Conservation (phyloP, 2,329 filamentous ascomycete species). For the Venturia nashicola region DNA sequence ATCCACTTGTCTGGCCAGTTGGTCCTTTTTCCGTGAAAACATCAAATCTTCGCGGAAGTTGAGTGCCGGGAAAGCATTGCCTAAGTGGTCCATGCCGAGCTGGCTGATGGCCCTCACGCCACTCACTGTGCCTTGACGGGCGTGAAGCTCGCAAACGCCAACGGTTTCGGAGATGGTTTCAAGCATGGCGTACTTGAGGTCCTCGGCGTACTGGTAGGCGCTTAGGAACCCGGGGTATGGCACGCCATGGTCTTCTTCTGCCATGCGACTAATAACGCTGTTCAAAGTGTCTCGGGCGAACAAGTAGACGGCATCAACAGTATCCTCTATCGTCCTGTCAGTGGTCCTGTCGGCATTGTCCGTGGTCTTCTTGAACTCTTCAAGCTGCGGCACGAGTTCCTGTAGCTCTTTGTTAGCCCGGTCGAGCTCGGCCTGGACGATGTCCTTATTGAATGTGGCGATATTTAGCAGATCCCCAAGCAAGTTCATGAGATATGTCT, state of each 20-base stretch:
- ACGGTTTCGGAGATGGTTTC: slow-evolving; percentile 75
- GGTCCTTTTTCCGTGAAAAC: slow-evolving; percentile 77
- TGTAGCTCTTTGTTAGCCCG: slow-evolving; percentile 69
- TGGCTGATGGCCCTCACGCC: slow-evolving; percentile 84
- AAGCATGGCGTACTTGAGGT: slow-evolving; percentile 84
- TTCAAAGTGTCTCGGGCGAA: slow-evolving; percentile 66
- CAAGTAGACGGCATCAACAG: slow-evolving; percentile 74
- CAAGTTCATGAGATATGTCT: slow-evolving; percentile 90
- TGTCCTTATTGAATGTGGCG: slow-evolving; percentile 75
- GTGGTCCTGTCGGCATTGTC: slow-evolving; percentile 70
- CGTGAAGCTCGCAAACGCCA: slow-evolving; percentile 68
- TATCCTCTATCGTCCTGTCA: slow-evolving; percentile 70
- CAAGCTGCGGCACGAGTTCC: slow-evolving; percentile 73
- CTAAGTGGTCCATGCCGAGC: slow-evolving; percentile 76
- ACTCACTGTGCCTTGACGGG: slow-evolving; percentile 61
- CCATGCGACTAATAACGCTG: slow-evolving; percentile 63
- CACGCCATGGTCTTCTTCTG: slow-evolving; percentile 67
- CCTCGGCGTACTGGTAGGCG: slow-evolving; percentile 86
- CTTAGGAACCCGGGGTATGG: slow-evolving; percentile 75
- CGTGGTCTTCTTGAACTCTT: slow-evolving; percentile 70
- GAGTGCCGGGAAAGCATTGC: slow-evolving; percentile 73
- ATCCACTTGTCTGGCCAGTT: slow-evolving; percentile 71
- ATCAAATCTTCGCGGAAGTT: slow-evolving; percentile 86
- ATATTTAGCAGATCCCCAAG: slow-evolving; percentile 75
- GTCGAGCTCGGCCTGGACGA: slow-evolving; percentile 74